Evolutionary conservation across 1,284 basidiomycete species (phyloP), one percentile per base, ranked within the genome.

Genomic region (Cystobasidium sp.): DNA sequence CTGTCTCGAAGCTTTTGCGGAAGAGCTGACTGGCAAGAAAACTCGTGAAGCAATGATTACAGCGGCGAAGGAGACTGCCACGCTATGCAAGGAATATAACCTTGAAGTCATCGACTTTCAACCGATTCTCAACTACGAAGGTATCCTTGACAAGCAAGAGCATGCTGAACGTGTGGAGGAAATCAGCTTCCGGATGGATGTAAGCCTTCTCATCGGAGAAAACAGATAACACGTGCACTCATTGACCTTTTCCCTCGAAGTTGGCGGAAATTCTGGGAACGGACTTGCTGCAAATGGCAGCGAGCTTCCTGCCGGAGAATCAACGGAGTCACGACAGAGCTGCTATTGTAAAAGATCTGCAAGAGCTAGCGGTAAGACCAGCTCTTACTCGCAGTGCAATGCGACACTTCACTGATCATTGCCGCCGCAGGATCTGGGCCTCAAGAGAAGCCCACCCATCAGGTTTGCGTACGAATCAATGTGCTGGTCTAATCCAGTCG

Each of bases 401-500:
- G 14, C 31, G 12, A 24, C 18, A 22, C n/a, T 12, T 7, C 20
- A 47, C 31, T 63, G 46, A 46, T 41, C 31, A 31, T 68, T n/a
- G 31, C 51, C 10, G 12, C 31, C 6, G 14, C 75, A 76, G 70
- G 75, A 76, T 39, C 52, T 74, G 37, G 75, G 75, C 52, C 39
- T 58, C 5, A 64, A 24, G 37, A 37, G 61, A 10, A 47, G 46
- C 14, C 71, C 63, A 12, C 75, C 75, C 0, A 75, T 77, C 41
- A 67, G 75, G 3, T 58, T 76, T 44, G 75, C 65, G n/a, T 77
- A 77, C 71, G 76, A 77, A 47, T 58, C 66, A 6, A 70, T 72
- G 75, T 72, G 71, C 59, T 77, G 76, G 76, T 71, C 69, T 20
- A 71, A 59, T 5, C 41, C 22, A 39, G 61, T 52, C 22, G 61